Percentiles rank a stretch among this genome's conserved stretches.
These are phyloP conservation scores for Emiliania huxleyi DNA, from an alignment of 78 protist species.

Conservation along the genomic window DNA sequence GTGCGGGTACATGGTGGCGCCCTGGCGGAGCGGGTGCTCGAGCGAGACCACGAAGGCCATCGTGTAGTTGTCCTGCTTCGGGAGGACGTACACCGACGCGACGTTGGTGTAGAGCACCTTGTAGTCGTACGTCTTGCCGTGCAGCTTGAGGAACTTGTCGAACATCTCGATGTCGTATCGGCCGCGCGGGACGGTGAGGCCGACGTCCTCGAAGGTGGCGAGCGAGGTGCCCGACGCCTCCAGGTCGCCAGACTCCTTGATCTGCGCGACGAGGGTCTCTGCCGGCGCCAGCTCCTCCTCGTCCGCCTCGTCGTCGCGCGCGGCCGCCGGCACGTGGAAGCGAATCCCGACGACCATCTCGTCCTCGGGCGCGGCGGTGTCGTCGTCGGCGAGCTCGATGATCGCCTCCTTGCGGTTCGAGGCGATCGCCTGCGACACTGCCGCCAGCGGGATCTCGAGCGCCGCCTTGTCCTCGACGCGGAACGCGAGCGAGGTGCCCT, in stretches of 20 bases:
- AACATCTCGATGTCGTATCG: slow-evolving; percentile 68
- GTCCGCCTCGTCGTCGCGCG: neutral
- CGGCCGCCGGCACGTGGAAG: neutral
- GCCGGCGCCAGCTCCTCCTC: neutral
- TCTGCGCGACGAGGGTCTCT: neutral
- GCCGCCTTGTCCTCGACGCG: neutral
- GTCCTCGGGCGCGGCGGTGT: slow-evolving; percentile 14
- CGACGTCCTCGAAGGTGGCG: slow-evolving; percentile 44
- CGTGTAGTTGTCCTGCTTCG: slow-evolving; percentile 42
- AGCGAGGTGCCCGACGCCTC: slow-evolving; percentile 32
- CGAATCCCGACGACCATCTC: neutral
- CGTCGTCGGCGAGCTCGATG: neutral
- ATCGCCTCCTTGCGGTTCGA: neutral
- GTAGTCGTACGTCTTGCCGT: slow-evolving; percentile 71
- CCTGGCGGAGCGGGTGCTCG: slow-evolving; percentile 71
- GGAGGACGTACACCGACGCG: slow-evolving; percentile 47
- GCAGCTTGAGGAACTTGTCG: slow-evolving; percentile 52
- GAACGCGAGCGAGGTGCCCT: neutral
- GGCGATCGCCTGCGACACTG: neutral
- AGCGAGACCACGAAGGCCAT: slow-evolving; percentile 49
- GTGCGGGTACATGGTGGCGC: slow-evolving; percentile 60
- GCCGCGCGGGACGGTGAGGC: slow-evolving; percentile 71
- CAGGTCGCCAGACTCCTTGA: neutral
- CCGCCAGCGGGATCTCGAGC: neutral
- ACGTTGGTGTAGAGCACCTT: slow-evolving; percentile 57